Evolutionary conservation across 2,329 filamentous ascomycete species (phyloP).

Genomic region (Orbilia javanica): DNA sequence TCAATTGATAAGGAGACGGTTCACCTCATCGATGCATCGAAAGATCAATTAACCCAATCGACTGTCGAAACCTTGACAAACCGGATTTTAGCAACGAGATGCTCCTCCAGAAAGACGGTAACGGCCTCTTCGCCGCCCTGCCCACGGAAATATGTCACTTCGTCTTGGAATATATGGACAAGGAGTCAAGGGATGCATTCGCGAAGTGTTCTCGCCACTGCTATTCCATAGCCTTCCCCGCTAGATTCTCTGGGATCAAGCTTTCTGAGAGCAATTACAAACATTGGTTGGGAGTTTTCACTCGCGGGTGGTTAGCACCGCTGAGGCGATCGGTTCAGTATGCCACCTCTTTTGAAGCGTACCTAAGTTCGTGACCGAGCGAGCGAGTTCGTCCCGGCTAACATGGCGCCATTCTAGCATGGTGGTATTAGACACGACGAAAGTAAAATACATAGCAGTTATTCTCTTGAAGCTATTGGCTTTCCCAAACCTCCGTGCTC

Average conservation of each 20-base stretch:
- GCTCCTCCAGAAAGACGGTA: not conserved
- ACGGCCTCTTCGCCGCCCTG: constrained; percentile 1
- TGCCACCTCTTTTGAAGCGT: not conserved
- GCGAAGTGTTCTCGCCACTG: constrained; percentile 7
- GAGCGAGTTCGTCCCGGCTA: not conserved
- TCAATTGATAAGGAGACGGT: too few relatives aligned
- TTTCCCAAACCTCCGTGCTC: not conserved
- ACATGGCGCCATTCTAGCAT: not conserved
- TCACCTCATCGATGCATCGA: not conserved
- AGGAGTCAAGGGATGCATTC: not conserved
- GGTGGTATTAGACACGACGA: not conserved
- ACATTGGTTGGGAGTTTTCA: not conserved
- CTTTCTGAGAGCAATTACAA: not conserved
- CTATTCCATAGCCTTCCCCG: not conserved
- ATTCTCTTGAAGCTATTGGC: not conserved
- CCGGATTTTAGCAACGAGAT: not conserved
- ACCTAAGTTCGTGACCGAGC: too few relatives aligned
- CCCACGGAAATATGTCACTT: constrained; percentile 15
- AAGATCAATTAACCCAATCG: too few relatives aligned
- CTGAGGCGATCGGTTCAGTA: not conserved
- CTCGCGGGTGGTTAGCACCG: not conserved
- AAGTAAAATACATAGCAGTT: not conserved
- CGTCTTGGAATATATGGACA: constrained; percentile 1
- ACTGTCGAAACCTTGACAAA: not conserved
- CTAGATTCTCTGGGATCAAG: not conserved